These are phyloP conservation scores for Pyrrhoderma noxium DNA, from an alignment of 1,284 basidiomycete species.

Conservation along the genomic window DNA sequence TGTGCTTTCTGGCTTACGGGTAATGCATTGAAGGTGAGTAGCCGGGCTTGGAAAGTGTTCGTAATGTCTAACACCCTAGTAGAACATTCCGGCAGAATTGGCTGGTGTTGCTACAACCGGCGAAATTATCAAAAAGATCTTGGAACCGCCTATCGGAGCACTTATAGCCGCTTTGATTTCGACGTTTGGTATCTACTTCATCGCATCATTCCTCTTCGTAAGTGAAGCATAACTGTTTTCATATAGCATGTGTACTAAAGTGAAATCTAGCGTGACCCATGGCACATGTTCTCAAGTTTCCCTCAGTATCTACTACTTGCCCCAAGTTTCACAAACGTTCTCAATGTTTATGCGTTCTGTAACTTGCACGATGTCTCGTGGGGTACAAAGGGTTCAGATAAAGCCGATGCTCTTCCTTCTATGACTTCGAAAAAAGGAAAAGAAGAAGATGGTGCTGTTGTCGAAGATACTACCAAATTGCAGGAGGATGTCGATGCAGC, in stretches of 20 bases:
- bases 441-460: conserved; percentile 66
- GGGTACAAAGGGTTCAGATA: conserved; percentile 96
- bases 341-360: conserved; percentile 96
- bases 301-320: conserved; percentile 87
- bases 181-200: conserved; percentile 83
- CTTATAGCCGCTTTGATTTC: conserved; percentile 84
- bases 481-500: conserved; percentile 89
- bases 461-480: conserved; percentile 73
- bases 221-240: too few species aligned
- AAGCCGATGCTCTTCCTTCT: conserved; percentile 89
- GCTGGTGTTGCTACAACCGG: conserved; percentile 37
- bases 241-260: conserved; percentile 4
- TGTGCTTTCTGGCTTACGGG: conserved; percentile 82
- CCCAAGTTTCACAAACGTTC: conserved; percentile 87
- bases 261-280: conserved; percentile 73
- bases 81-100: conserved; percentile 52
- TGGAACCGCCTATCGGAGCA: conserved; percentile 73
- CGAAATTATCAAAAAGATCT: conserved; percentile 49
- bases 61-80: neutral
- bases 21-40: conserved; percentile 64
- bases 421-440: conserved; percentile 79
- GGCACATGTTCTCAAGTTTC: conserved; percentile 98
- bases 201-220: conserved; percentile 86
- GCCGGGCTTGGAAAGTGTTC: neutral
- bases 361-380: conserved; percentile 90